Evolutionary conservation across 225 moss, liverwort and hornwort species (phyloP), one percentile per base, ranked within the genome.

Genomic region (Bryoerythrophyllum caledonicum): DNA sequence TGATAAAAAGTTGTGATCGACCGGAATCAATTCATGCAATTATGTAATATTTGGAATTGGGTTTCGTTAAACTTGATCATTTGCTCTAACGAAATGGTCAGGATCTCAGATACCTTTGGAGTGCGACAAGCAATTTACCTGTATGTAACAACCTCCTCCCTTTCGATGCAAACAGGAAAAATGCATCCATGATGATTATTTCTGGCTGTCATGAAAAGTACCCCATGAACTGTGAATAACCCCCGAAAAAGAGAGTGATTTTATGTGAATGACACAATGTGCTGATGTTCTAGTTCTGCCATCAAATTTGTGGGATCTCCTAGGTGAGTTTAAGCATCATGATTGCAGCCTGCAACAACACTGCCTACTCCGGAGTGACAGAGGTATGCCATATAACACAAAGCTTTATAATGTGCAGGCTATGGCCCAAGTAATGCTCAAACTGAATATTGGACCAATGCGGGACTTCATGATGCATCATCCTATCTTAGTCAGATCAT

Each of bases 81-180:
- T 74, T 44, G 44, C 52, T 43, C 27, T 43, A 19, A 58, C 26
- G 60, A 41, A 10, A 52, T 64, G 64, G 49, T 64, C 10, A 63
- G 24, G 34, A 34, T 24, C 64, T 55, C 51, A 53, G 10, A 74
- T 59, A 21, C 56, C 34, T 69, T 68, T 4, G 3, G 16, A 54
- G 54, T 57, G 21, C 40, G 7, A 60, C 74, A 70, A 78, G 74
- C 74, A 27, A 74, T 65, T 79, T 78, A 60, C 60, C 24, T 70
- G 70, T 21, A 65, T 60, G 60, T 52, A 59, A 21, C 35, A 61
- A 48, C 48, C 44, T 67, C 21, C 37, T 23, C 49, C 67, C 35
- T 6, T 10, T 10, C 72, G 46, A 44, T 75, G 64, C 21, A 25
- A 27, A 52, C 4, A 0, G 2, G 52, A 8, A 63, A 43, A 68